These are phyloP conservation scores for Cystobasidiaceae sp. DNA, from an alignment of 1,284 basidiomycete species.

Conservation along the genomic window DNA sequence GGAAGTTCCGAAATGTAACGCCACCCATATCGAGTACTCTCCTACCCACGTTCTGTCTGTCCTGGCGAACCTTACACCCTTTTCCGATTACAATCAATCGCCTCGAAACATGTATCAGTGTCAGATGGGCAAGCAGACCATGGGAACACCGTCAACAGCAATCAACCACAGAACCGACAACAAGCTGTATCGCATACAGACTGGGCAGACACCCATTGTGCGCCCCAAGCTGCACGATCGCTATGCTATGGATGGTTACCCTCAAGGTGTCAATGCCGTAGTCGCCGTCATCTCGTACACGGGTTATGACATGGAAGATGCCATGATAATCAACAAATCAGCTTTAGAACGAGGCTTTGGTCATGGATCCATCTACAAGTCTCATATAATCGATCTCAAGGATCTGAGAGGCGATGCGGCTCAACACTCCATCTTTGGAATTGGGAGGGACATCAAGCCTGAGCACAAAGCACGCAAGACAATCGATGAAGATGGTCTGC, in stretches of 20 bases:
- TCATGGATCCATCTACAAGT: constrained; percentile 96
- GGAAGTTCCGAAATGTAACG: constrained; percentile 76
- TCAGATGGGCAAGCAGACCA: constrained; percentile 99
- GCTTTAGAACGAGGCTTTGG: constrained; percentile 96
- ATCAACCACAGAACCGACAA: constrained; percentile 91
- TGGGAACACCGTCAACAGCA: constrained; percentile 96
- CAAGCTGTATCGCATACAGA: constrained; percentile 94
- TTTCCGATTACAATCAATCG: constrained; percentile 87
- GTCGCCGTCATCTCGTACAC: constrained; percentile 99
- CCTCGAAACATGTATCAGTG: constrained; percentile 58
- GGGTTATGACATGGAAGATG: constrained; percentile 99
- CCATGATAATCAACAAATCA: constrained; percentile 99
- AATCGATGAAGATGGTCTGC: constrained; percentile 80
- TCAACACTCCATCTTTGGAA: constrained; percentile 27
- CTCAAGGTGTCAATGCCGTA: constrained; percentile 95
- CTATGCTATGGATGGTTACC: constrained; percentile 99
- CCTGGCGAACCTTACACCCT: constrained; percentile 59
- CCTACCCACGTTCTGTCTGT: constrained; percentile 92
- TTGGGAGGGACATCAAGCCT: constrained; percentile 35
- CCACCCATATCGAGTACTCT: constrained; percentile 87
- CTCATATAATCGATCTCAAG: constrained; percentile 83
- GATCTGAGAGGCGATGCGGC: constrained; percentile 59
- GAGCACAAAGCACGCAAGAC: constrained; percentile 54
- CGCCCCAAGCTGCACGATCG: constrained; percentile 85
- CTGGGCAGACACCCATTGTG: constrained; percentile 90